A percentile compares a stretch with the other conserved stretches of the same genome.
These are phyloP conservation scores for Laetiporus sulphureus DNA, from an alignment of 1,284 basidiomycete genomes.

Conservation along the genomic window DNA sequence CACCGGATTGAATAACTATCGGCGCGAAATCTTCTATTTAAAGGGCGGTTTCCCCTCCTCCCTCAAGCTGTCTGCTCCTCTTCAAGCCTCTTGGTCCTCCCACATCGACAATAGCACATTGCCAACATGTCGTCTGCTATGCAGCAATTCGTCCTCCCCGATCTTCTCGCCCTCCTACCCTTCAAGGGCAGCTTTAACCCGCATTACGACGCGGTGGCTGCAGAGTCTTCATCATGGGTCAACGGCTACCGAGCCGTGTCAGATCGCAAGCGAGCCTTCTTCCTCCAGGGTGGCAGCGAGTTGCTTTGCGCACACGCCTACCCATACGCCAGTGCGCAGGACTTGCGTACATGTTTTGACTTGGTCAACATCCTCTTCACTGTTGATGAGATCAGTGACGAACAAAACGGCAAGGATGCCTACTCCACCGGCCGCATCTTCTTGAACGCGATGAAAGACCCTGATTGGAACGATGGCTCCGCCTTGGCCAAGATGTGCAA, in stretches of 20 bases:
- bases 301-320: slow-evolving; percentile 59
- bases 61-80: slow-evolving; percentile 5
- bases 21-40: too few relatives aligned
- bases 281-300: slow-evolving; percentile 53
- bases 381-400: slow-evolving; percentile 65
- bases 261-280: slow-evolving; percentile 53
- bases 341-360: slow-evolving; percentile 56
- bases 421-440: slow-evolving; percentile 46
- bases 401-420: slow-evolving; percentile 52
- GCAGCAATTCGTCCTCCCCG: slow-evolving; percentile 45
- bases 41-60: neutral
- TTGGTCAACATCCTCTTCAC: slow-evolving; percentile 64
- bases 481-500: slow-evolving; percentile 43
- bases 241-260: slow-evolving; percentile 54
- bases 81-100: slow-evolving; percentile 10
- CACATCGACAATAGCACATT: slow-evolving; percentile 6
- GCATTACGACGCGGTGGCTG: slow-evolving; percentile 45
- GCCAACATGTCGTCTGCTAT: slow-evolving; percentile 26
- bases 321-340: slow-evolving; percentile 50
- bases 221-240: slow-evolving; percentile 56
- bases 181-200: slow-evolving; percentile 42
- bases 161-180: slow-evolving; percentile 45
- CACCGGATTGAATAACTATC: too few relatives aligned
- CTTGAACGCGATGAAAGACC: slow-evolving; percentile 44
- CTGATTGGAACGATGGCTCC: slow-evolving; percentile 28